phyloP scores from a whole-genome alignment of 176 grass and related monocot species.

The Musa beccarii region DNA sequence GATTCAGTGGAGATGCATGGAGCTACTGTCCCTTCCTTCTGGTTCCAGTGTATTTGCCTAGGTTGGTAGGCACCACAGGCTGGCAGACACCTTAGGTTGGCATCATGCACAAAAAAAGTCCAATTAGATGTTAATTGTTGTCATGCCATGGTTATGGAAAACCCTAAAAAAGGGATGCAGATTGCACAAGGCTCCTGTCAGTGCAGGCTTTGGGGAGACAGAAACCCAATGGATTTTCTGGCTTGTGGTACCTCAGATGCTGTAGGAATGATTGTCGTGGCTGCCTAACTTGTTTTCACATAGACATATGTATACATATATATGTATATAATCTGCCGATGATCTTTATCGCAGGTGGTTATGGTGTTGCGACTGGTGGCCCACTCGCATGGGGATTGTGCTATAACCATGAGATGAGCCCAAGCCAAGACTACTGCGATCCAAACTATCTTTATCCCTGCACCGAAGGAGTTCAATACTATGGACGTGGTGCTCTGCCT shows the following conservation, averaged over 20 bases:
- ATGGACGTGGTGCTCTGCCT: conserved; percentile 71
- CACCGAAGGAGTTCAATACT: conserved; percentile 56
- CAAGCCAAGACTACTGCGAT: conserved; percentile 68
- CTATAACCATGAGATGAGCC: conserved; percentile 79
- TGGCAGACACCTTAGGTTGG: background rate
- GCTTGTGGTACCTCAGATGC: background rate
- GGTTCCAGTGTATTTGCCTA: background rate
- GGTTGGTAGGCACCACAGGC: background rate
- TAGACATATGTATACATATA: background rate
- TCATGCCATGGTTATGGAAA: background rate
- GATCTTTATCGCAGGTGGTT: conserved; percentile 40
- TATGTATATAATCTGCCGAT: background rate
- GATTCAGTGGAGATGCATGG: background rate
- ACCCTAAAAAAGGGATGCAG: background rate
- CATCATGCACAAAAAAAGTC: background rate
- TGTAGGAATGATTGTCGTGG: background rate
- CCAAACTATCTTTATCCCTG: conserved; percentile 52
- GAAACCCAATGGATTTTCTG: too few species aligned
- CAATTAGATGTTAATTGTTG: background rate
- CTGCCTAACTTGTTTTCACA: background rate
- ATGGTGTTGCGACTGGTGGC: conserved; percentile 39
- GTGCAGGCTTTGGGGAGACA: background rate
- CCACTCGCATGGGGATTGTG: conserved; percentile 65
- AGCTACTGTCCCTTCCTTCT: background rate
- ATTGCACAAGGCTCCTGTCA: background rate